Conservation (phyloP, 352 stramenopile genomes). For the Phytophthora meadii region DNA sequence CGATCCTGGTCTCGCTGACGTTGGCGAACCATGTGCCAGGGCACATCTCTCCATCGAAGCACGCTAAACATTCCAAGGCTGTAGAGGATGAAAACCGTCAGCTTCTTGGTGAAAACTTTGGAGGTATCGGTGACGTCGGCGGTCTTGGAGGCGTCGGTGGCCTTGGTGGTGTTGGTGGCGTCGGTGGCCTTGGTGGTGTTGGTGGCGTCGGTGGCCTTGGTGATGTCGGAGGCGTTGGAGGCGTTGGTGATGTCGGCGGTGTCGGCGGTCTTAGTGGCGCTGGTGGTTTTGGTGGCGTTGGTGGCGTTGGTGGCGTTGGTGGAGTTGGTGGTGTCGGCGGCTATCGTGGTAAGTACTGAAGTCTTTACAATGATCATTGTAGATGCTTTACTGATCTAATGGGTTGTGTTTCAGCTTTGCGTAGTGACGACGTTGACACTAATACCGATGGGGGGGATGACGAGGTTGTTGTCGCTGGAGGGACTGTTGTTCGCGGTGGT, state of each 20-base stretch:
- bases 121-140: slow-evolving; percentile 1
- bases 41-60: slow-evolving; percentile 3
- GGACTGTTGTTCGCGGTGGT: slow-evolving; percentile 25
- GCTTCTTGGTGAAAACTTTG: slow-evolving; percentile 12
- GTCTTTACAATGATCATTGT: too few species aligned
- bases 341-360: slow-evolving; percentile 14
- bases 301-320: slow-evolving; percentile 10
- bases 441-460: slow-evolving; percentile 7
- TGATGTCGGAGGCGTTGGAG: slow-evolving; percentile 2
- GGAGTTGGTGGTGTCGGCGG: slow-evolving; percentile 15
- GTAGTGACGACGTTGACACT: background rate
- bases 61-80: background rate
- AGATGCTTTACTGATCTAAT: background rate
- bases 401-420: slow-evolving; percentile 18
- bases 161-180: background rate
- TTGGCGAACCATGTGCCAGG: slow-evolving; percentile 15
- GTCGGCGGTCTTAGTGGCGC: slow-evolving; percentile 7
- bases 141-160: slow-evolving; percentile 10
- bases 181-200: slow-evolving; percentile 14
- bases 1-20: slow-evolving; percentile 16
- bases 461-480: slow-evolving; percentile 29
- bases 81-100: slow-evolving; percentile 13
- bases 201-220: slow-evolving; percentile 14
- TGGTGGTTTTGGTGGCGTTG: slow-evolving; percentile 7
- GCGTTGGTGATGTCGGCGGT: slow-evolving; percentile 3